Base-by-base conservation (phyloP, 306 rosid genomes). In the Pachyrhizus erosus region DNA sequence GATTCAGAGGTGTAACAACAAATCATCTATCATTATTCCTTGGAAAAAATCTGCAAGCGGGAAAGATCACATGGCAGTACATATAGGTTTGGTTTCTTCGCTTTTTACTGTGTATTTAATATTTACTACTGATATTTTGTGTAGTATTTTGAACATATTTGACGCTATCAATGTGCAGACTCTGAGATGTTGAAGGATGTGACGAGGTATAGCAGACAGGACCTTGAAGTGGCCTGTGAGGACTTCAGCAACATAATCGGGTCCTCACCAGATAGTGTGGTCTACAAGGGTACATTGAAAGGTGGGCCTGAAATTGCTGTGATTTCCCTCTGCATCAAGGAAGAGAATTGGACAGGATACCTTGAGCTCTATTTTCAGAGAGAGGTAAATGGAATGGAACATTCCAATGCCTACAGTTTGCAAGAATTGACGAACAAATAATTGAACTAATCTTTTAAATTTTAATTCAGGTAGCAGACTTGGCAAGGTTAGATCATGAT, bases 231-330 rank as follows among this genome's bases (percentile, higher is more conserved):
- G 70, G 99, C 99, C 60, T 96, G 98, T 78, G 99, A 96, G 87
- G 99, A 96, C 85, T 96, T 96, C 85, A 96, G 99, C 88, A 96
- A 96, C 82, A 93, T 93, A 75, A 96, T 96, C 73, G 99, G 99
- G 58, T 93, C 99, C 79, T 96, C 99, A 8, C 94, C 97, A 5
- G 99, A 93, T 84, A 96, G 97, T 86, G 42, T 93, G 48, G 98
- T 96, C 73, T 96, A 96, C 88, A 96, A 96, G 86, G 99, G 99
- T 48, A 96, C 78, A 80, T 87, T 96, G 83, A 92, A 92, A 88
- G 92, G 97, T 78, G 99, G 99, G 29, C 94, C 99, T 43, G 99
- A 93, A 89, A 92, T 96, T 78, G 99, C 98, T 39, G 98, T 92
- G 49, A 93, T 96, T 68, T 92, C 99, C 72, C 87, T 96, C 77